Base-by-base conservation (phyloP, 1,284 basidiomycete species). In the Xerocomus cyaneibrunnescens region DNA sequence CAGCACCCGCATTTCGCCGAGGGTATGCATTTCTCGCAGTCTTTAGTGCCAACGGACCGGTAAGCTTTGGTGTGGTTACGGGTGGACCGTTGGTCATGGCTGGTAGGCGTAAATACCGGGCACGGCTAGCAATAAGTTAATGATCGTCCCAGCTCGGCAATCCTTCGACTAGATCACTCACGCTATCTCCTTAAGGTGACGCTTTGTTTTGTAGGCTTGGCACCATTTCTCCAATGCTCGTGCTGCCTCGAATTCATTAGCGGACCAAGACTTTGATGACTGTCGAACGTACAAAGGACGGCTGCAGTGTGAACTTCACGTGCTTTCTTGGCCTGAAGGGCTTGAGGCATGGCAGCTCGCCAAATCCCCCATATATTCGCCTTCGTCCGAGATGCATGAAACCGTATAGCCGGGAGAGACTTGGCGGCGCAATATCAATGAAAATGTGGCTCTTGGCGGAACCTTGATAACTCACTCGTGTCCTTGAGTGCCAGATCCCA, bases 151-250 rank as follows among this genome's bases (percentile, higher is more conserved):
- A 35, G 47, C 41, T 48, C 43, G 36, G 55, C 19, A 47, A 50
- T 36, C 34, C 41, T 50, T 47, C 32, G 40, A 22, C 51, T 39
- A 51, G 40, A 47, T 58, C 48, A 81, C 88, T 75, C 67, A 92
- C 89, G 86, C 87, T 48, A 90, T 84, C 50, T 89, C 87, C 67
- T 89, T 90, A 36, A 87, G 76, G 37, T 85, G 83, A 35, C 84
- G 77, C 64, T 86, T 89, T 19, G 80, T 83, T 63, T 79, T 78
- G 60, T 88, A 81, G 7, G 74, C 74, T 65, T 84, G 78, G 22
- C 75, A 60, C 89, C 89, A 92, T 56, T 76, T 82, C 38, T 77
- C 76, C 49, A 90, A 74, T 39, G 66, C 75, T 65, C 73, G 78
- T 45, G 74, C 89, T 92, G 57, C 13, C 58, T n/a, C 45, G 46